Percentiles rank a stretch among this genome's conserved stretches.
phyloP scores from a whole-genome alignment of 2,329 filamentous ascomycete species.

The Arthroderma sp. region DNA sequence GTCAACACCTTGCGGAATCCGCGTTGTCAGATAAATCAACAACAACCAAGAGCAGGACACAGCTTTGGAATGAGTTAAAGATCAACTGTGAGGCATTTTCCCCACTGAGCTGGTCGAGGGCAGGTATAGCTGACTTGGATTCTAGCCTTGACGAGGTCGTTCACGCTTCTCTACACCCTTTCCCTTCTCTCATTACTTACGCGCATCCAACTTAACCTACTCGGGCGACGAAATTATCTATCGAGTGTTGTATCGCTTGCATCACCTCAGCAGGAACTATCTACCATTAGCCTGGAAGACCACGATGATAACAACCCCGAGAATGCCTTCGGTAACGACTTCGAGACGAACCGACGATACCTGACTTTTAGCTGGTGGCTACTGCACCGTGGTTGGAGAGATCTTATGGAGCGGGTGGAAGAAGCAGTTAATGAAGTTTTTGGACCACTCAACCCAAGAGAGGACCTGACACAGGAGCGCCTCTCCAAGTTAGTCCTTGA shows the following conservation, averaged over 20 bases:
- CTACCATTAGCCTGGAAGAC: constrained; percentile 80
- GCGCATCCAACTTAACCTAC: constrained; percentile 88
- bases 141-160: constrained; percentile 76
- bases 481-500: constrained; percentile 70
- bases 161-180: constrained; percentile 84
- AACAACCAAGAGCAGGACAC: constrained; percentile 63
- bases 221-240: constrained; percentile 87
- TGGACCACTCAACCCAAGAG: constrained; percentile 73
- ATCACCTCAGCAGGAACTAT: constrained; percentile 53
- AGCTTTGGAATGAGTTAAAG: constrained; percentile 95
- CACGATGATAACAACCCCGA: constrained; percentile 74
- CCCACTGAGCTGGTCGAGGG: background rate
- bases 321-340: constrained; percentile 78
- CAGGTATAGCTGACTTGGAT: background rate
- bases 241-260: constrained; percentile 89
- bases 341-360: constrained; percentile 89
- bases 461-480: constrained; percentile 68
- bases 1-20: constrained; percentile 51
- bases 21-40: constrained; percentile 36
- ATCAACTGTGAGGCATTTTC: constrained; percentile 57
- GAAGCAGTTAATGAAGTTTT: constrained; percentile 81
- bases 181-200: constrained; percentile 83
- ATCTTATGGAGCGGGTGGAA: constrained; percentile 69
- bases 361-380: constrained; percentile 98
- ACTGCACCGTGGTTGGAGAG: constrained; percentile 75